Base-by-base conservation (phyloP, 2,329 filamentous ascomycete species). In the Diaporthe capsici region DNA sequence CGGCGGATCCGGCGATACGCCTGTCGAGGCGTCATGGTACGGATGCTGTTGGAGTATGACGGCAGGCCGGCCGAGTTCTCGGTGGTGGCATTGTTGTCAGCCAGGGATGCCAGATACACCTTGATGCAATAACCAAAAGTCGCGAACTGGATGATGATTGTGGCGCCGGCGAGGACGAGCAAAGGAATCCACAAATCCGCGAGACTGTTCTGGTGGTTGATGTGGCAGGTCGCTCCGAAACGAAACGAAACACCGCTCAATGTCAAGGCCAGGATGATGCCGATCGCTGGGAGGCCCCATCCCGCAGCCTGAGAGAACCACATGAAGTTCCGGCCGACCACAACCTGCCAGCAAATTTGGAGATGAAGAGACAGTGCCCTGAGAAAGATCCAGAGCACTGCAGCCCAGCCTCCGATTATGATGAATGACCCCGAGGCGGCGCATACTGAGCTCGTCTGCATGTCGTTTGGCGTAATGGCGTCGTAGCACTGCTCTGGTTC, bases 331-430 rank as follows among this genome's bases (percentile, higher is more conserved):
- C 92, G 91, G 53, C 97, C 97, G 5, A 98, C 94, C 10, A 96
- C 92, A 47, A 97, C 90, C 83, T 98, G 95, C 97, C 97, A 99
- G 87, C 96, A 98, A 78, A 99, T 98, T 84, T 98, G 97, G 37
- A 99, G 91, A 84, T 99, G 97, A 80, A 99, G 93, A 6, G 95
- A 98, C 47, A 98, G 86, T 0, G 96, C 94, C 78, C 97, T 92
- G 76, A 98, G 89, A 82, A 98, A 98, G 78, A 96, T 92, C 96
- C 97, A 99, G 84, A 98, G 92, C 44, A 95, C 91, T 61, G 93
- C 94, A 42, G 92, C 90, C 89, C 96, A 94, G 58, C 96, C 97
- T 72, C 97, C 97, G 42, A 96, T 90, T 70, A 98, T 90, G 70
- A 99, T 86, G 78, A 98, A 93, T 1, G 95, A 90, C 13, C 97